A percentile compares a stretch with the other conserved stretches of the same genome.
phyloP scores from a whole-genome alignment of 306 rosid species.

The Canavalia ensiformis region DNA sequence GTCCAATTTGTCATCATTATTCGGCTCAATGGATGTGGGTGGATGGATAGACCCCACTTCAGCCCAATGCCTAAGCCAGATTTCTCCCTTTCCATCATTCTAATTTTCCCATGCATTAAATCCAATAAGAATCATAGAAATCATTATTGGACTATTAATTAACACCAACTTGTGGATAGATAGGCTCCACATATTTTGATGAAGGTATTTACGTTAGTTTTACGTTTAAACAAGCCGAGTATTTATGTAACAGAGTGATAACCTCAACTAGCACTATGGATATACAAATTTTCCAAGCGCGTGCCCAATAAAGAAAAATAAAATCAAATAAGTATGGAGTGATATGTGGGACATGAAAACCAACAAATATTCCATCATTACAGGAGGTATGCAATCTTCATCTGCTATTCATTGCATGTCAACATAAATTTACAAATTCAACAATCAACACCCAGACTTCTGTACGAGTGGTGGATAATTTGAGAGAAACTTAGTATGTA shows the following conservation, averaged over 20 bases:
- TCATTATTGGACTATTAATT: conserved; percentile 34
- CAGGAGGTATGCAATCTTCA: conserved; percentile 18
- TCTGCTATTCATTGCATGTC: conserved; percentile 8
- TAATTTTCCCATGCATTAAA: not conserved
- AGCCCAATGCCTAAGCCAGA: conserved; percentile 8
- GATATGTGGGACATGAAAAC: conserved; percentile 48
- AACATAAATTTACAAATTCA: not conserved
- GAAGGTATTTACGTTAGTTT: conserved; percentile 26
- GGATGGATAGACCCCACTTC: conserved; percentile 39
- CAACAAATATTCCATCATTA: conserved; percentile 49
- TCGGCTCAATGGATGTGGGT: conserved; percentile 19
- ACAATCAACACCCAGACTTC: not conserved
- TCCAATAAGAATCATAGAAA: conserved; percentile 25
- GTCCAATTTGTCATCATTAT: conserved; percentile 38
- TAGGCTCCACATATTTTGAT: conserved; percentile 41
- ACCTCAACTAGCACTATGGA: conserved; percentile 20
- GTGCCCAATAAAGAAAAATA: conserved; percentile 30
- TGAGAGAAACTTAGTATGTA: conserved; percentile 6
- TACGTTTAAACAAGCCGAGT: conserved; percentile 38
- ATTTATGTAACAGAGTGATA: not conserved
- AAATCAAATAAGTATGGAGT: conserved; percentile 20
- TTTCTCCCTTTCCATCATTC: not conserved
- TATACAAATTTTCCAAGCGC: conserved; percentile 19
- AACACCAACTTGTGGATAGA: conserved; percentile 34
- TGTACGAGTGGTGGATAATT: conserved; percentile 21